These are phyloP conservation scores for Ochetophila trinervis DNA, from an alignment of 306 rosid genomes.

Conservation along the genomic window DNA sequence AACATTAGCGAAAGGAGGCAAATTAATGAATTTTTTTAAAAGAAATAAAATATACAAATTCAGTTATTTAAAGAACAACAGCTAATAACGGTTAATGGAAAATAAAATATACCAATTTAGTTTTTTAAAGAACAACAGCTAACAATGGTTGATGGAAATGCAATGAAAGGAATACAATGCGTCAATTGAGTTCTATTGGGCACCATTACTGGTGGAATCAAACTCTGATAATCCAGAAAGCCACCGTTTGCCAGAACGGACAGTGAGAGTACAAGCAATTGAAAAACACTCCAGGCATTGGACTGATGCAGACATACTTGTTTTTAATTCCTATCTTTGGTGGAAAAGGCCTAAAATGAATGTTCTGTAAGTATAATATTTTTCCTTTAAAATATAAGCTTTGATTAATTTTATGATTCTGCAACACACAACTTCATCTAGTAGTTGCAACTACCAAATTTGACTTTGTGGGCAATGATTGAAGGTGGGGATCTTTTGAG, in stretches of 20 bases:
- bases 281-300: constrained; percentile 74
- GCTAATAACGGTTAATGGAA: neutral
- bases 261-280: constrained; percentile 61
- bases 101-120: no score
- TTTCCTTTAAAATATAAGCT: constrained; percentile 1
- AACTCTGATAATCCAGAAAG: constrained; percentile 76
- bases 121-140: neutral
- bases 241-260: constrained; percentile 62
- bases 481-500: constrained; percentile 80
- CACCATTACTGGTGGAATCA: constrained; percentile 81
- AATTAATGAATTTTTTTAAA: neutral
- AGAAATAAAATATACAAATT: no score
- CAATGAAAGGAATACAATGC: constrained; percentile 68
- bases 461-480: constrained; percentile 1
- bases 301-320: constrained; percentile 62
- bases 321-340: constrained; percentile 79
- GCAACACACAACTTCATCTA: neutral
- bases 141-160: neutral
- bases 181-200: constrained; percentile 72
- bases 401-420: neutral
- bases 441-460: constrained; percentile 11
- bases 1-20: no score
- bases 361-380: constrained; percentile 41
- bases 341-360: constrained; percentile 76
- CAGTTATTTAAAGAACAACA: no score